Evolutionary conservation across 148 eudicot species (phyloP).

Genomic region (Selenicereus undatus): DNA sequence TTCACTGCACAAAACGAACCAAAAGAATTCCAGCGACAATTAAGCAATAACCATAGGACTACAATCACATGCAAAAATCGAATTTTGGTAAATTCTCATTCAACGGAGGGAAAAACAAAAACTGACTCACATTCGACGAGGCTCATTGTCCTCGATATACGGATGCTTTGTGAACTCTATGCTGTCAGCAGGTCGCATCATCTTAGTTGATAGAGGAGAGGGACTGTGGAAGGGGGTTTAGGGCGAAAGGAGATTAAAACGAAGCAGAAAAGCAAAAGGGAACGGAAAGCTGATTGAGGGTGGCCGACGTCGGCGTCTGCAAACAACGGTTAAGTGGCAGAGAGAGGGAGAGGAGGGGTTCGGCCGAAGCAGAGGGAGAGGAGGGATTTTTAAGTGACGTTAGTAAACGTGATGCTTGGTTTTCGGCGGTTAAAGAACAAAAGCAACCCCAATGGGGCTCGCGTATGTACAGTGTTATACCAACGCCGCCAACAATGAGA

Average conservation of each 20-base stretch:
- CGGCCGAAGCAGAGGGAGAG: background rate
- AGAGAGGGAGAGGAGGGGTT: background rate
- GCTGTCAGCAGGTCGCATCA: constrained; percentile 28
- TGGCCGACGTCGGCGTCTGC: too few relatives aligned
- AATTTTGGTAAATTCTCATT: background rate
- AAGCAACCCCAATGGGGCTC: too few relatives aligned
- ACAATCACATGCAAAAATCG: background rate
- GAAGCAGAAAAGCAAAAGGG: too few relatives aligned
- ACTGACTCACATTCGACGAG: constrained; percentile 54
- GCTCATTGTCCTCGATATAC: constrained; percentile 69
- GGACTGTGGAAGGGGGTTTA: background rate
- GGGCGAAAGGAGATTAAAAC: too few relatives aligned
- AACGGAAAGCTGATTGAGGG: too few relatives aligned
- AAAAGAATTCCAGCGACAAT: background rate
- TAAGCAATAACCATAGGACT: too few relatives aligned
- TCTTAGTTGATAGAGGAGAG: background rate
- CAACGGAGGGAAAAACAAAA: background rate
- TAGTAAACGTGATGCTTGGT: too few relatives aligned
- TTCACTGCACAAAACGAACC: constrained; percentile 38
- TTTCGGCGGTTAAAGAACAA: too few relatives aligned
- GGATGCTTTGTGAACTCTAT: constrained; percentile 68
- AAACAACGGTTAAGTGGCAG: background rate
- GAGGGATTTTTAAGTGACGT: background rate
- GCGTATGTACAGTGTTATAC: too few relatives aligned
- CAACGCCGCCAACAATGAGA: too few relatives aligned